Percentiles rank a stretch among this genome's conserved stretches.
Conservation (phyloP, 1,284 basidiomycete species). For the Cutaneotrichosporon sp. region DNA sequence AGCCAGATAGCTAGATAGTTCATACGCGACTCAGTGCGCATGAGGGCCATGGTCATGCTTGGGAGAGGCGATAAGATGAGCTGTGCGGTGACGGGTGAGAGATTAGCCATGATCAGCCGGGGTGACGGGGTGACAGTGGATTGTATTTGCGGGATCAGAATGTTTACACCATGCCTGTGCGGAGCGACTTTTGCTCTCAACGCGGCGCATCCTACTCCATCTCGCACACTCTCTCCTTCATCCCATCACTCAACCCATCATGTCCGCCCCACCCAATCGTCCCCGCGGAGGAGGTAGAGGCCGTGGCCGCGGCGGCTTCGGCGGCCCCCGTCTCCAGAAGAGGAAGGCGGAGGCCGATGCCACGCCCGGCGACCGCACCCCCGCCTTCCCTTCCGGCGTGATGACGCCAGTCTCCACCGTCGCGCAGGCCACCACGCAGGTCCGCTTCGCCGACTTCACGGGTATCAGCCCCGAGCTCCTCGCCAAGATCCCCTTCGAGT, state of each 20-base stretch:
- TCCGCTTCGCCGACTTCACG: slow-evolving; percentile 30
- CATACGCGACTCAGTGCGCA: too few relatives aligned
- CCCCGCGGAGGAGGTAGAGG: neutral
- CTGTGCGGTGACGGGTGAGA: neutral
- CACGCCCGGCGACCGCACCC: slow-evolving; percentile 4
- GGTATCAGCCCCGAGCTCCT: slow-evolving; percentile 31
- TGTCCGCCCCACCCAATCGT: slow-evolving; percentile 5
- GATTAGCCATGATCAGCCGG: neutral
- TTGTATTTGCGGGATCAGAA: neutral
- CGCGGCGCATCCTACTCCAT: too few relatives aligned
- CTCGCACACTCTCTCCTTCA: neutral
- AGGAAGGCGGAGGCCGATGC: neutral
- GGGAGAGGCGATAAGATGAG: neutral
- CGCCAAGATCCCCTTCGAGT: slow-evolving; percentile 45
- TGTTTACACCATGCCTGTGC: neutral
- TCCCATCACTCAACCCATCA: neutral
- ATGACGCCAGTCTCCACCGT: slow-evolving; percentile 16
- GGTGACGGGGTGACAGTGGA: too few relatives aligned
- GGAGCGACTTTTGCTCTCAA: neutral
- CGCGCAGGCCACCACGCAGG: slow-evolving; percentile 18
- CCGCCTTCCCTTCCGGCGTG: slow-evolving; percentile 14
- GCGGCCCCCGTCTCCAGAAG: neutral
- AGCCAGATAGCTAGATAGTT: too few relatives aligned
- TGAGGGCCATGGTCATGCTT: too few relatives aligned
- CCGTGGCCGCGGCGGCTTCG: neutral